Evolutionary conservation across 2,329 filamentous ascomycete species (phyloP).

Genomic region (Neocucurbitaria cava): DNA sequence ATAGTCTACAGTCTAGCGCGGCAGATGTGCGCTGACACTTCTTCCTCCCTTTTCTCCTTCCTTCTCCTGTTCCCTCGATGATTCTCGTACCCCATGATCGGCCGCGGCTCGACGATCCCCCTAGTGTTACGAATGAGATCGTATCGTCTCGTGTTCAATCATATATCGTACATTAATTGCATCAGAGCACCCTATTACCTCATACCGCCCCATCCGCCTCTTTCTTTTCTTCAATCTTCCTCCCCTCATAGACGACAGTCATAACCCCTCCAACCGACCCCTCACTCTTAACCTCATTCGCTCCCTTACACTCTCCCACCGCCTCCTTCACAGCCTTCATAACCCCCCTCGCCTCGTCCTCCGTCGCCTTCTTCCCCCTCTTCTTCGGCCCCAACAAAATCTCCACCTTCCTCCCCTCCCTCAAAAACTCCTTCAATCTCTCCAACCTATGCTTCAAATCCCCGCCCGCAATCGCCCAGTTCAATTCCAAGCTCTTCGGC

Average conservation of each 20-base stretch:
- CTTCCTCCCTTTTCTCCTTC: not conserved
- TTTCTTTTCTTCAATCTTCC: constrained; percentile 24
- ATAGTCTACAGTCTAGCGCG: not conserved
- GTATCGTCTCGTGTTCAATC: not conserved
- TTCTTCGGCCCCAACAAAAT: constrained; percentile 73
- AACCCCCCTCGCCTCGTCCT: constrained; percentile 64
- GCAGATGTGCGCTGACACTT: not conserved
- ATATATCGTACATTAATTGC: not conserved
- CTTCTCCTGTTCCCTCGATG: not conserved
- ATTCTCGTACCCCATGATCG: not conserved
- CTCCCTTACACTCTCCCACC: constrained; percentile 47
- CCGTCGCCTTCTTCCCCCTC: constrained; percentile 65
- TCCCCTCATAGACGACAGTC: constrained; percentile 42
- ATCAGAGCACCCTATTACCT: not conserved
- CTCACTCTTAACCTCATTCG: constrained; percentile 34
- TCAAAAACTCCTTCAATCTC: constrained; percentile 70
- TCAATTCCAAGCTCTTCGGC: constrained; percentile 83
- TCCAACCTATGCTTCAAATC: constrained; percentile 69
- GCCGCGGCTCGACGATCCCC: constrained; percentile 3
- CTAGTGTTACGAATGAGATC: not conserved
- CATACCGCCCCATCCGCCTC: constrained; percentile 6
- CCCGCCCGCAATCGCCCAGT: constrained; percentile 81
- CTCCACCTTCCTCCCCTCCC: constrained; percentile 77
- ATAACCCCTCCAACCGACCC: constrained; percentile 40
- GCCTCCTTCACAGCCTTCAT: constrained; percentile 59